Conservation (phyloP, 495 filamentous ascomycete genomes). For the Penicillium manginii region DNA sequence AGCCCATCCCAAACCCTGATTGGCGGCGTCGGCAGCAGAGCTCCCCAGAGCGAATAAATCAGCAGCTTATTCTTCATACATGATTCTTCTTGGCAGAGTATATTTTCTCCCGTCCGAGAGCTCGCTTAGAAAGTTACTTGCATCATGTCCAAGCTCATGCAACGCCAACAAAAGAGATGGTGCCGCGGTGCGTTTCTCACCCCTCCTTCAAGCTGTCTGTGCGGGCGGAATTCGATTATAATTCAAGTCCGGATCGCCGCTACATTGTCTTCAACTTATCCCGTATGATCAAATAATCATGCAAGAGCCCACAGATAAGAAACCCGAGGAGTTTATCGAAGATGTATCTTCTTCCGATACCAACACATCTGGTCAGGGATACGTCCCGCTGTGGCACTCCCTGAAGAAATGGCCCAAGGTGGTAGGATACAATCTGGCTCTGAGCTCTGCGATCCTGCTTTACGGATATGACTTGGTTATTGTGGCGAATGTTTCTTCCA, state of each 20-base stretch:
- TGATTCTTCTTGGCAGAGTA: background rate
- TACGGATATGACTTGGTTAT: slow-evolving; percentile 56
- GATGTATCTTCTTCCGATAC: slow-evolving; percentile 1
- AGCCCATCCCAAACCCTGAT: slow-evolving; percentile 1
- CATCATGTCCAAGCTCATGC: slow-evolving; percentile 11
- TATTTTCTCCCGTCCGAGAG: slow-evolving; percentile 2
- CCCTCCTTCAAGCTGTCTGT: slow-evolving; percentile 12
- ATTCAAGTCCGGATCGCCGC: background rate
- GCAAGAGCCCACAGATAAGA: background rate
- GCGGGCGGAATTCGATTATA: slow-evolving; percentile 1
- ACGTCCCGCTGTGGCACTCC: slow-evolving; percentile 25
- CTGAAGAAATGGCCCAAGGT: slow-evolving; percentile 28
- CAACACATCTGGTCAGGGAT: background rate
- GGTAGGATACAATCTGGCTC: slow-evolving; percentile 32
- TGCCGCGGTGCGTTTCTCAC: slow-evolving; percentile 3
- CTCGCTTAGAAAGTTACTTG: slow-evolving; percentile 18
- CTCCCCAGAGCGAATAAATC: background rate
- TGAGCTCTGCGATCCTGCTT: slow-evolving; percentile 42
- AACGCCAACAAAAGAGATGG: background rate
- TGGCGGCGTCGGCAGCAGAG: slow-evolving; percentile 12
- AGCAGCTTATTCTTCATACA: background rate
- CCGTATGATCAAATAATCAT: slow-evolving; percentile 5
- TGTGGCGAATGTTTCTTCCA: slow-evolving; percentile 48
- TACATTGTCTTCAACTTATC: background rate
- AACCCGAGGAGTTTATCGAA: slow-evolving; percentile 1